Evolutionary conservation across 2,329 filamentous ascomycete genomes (phyloP).

Genomic region (Phialophora tarda): DNA sequence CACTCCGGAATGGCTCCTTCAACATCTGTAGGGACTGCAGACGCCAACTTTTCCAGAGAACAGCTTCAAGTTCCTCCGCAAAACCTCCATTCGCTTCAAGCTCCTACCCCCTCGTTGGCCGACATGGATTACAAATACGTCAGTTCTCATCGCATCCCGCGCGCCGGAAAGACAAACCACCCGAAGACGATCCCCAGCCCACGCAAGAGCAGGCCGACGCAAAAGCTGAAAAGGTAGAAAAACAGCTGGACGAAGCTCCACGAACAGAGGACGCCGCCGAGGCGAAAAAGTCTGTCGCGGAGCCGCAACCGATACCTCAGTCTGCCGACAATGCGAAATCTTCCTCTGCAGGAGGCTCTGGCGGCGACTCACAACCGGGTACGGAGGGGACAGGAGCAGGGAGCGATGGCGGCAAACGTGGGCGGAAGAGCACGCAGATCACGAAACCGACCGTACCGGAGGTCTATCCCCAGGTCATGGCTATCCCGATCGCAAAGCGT

Average conservation of each 20-base stretch:
- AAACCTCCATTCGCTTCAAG: constrained; percentile 21
- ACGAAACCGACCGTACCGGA: constrained; percentile 91
- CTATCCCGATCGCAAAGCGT: constrained; percentile 91
- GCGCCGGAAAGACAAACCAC: constrained; percentile 62
- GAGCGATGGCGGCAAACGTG: constrained; percentile 70
- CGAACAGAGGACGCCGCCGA: constrained; percentile 45
- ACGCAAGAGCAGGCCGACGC: constrained; percentile 50
- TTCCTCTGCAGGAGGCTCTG: constrained; percentile 39
- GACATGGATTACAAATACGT: constrained; percentile 43
- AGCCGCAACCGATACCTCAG: constrained; percentile 52
- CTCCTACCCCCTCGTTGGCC: constrained; percentile 14
- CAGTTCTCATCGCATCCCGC: constrained; percentile 54
- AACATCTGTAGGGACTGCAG: constrained; percentile 39
- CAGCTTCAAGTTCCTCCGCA: constrained; percentile 11
- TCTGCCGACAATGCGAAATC: constrained; percentile 53
- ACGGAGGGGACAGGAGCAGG: constrained; percentile 48
- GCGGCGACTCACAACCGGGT: constrained; percentile 54
- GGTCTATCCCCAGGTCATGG: constrained; percentile 96
- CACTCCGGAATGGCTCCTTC: constrained; percentile 58
- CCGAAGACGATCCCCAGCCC: constrained; percentile 49
- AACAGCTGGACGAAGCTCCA: constrained; percentile 46
- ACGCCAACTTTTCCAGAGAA: constrained; percentile 33
- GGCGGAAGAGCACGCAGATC: constrained; percentile 72
- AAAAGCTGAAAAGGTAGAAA: constrained; percentile 55
- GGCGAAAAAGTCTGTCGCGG: constrained; percentile 56